A percentile compares a stretch with the other conserved stretches of the same genome.
phyloP scores from a whole-genome alignment of 2,329 filamentous ascomycete species.

The Aspergillus brasiliensis region DNA sequence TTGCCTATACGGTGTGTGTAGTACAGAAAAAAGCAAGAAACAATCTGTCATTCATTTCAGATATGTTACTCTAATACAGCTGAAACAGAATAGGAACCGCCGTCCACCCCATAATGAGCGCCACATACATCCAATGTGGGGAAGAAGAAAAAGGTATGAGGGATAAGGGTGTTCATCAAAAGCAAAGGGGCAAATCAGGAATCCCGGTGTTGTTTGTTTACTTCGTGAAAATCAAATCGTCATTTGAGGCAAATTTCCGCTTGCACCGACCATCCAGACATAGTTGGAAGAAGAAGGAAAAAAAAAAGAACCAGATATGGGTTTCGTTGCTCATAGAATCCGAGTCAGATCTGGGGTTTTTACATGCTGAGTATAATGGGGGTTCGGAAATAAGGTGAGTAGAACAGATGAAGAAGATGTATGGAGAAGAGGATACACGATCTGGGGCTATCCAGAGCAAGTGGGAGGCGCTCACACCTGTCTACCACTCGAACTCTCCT shows the following conservation, averaged over 20 bases:
- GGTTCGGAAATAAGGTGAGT: neutral
- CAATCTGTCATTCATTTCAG: conserved; percentile 6
- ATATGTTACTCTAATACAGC: conserved; percentile 29
- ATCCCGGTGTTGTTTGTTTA: neutral
- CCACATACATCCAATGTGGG: conserved; percentile 22
- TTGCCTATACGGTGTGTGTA: too few species aligned
- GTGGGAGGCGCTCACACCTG: neutral
- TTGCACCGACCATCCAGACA: conserved; percentile 6
- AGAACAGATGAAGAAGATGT: conserved; percentile 9
- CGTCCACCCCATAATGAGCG: conserved; percentile 29
- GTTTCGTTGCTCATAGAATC: neutral
- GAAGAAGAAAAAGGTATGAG: conserved; percentile 4
- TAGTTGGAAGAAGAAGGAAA: neutral
- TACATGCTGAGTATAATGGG: conserved; percentile 5
- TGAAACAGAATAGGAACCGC: conserved; percentile 16
- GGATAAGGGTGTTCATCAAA: neutral
- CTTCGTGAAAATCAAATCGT: conserved; percentile 7
- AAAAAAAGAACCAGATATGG: neutral
- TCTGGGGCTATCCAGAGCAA: neutral
- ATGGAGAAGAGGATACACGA: conserved; percentile 7
- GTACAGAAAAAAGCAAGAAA: neutral
- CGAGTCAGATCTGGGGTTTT: conserved; percentile 7
- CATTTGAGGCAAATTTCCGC: conserved; percentile 4
- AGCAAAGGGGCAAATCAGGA: neutral
- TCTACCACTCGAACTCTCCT: conserved; percentile 96